Conservation (phyloP, 2,329 filamentous ascomycete species). For the Penicillium sp. region DNA sequence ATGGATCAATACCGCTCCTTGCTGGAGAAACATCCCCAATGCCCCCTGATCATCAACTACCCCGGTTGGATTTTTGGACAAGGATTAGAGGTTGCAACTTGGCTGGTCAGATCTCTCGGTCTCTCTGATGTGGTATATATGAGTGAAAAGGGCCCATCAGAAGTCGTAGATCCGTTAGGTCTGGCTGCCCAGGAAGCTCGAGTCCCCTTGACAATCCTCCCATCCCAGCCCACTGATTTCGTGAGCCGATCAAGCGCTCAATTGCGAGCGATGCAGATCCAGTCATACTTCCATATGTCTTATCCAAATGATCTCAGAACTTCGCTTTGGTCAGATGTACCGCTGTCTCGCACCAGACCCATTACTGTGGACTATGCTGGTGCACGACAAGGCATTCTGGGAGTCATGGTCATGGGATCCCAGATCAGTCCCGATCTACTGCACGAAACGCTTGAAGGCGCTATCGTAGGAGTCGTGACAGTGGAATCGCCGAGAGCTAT, state of each 20-base stretch:
- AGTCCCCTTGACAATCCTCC: slow-evolving; percentile 39
- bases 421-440: slow-evolving; percentile 42
- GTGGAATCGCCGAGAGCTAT: slow-evolving; percentile 37
- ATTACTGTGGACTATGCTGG: slow-evolving; percentile 46
- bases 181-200: slow-evolving; percentile 31
- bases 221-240: slow-evolving; percentile 39
- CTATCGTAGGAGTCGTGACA: slow-evolving; percentile 47
- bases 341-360: slow-evolving; percentile 40
- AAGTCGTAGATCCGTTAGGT: slow-evolving; percentile 37
- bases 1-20: slow-evolving; percentile 41
- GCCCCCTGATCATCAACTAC: slow-evolving; percentile 50
- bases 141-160: slow-evolving; percentile 41
- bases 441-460: slow-evolving; percentile 45
- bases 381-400: slow-evolving; percentile 39
- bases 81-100: slow-evolving; percentile 43
- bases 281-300: slow-evolving; percentile 52
- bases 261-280: slow-evolving; percentile 50
- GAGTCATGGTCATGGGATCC: slow-evolving; percentile 46
- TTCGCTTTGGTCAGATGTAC: slow-evolving; percentile 39
- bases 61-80: slow-evolving; percentile 49
- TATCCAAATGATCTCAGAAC: slow-evolving; percentile 22
- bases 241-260: slow-evolving; percentile 44
- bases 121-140: slow-evolving; percentile 49
- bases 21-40: slow-evolving; percentile 34
- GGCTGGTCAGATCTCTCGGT: slow-evolving; percentile 40